Evolutionary conservation across 352 stramenopile species (phyloP), one percentile per base, ranked within the genome.

Genomic region (Phytophthora podocarpi): DNA sequence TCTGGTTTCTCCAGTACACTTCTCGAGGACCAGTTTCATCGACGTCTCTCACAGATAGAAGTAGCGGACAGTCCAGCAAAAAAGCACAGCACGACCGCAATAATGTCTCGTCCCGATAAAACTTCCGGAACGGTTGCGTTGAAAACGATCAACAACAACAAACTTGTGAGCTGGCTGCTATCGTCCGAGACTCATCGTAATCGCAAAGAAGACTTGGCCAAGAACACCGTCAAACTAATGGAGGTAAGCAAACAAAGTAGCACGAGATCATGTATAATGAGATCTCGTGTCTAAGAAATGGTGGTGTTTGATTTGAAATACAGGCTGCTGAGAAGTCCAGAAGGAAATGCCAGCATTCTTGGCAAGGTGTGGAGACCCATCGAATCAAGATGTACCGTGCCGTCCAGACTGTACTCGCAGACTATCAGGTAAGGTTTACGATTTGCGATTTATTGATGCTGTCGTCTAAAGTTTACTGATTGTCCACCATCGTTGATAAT

Each of bases 91-190:
- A 52, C 47, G n/a, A 62, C 20, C 12, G 24, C 40, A 35, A 2
- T 55, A 23, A 21, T 27, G 21, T 50, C 52, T 24, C 30, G 48
- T 3, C 21, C 36, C 0, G 57, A 61, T 34, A 70, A 63, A 57
- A 23, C 45, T 1, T 50, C 43, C 5, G 53, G 57, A 40, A 40
- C 40, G n/a, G 47, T 37, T 11, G 55, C 52, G 11, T 47, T 71
- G 15, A 64, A 73, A 47, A 66, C 49, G 12, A 67, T 85, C 64
- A 87, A 87, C 58, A 85, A 80, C 35, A 89, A 84, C 12, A 93
- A 93, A 64, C 74, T 95, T 13, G 84, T 93, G 3, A 91, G 80
- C 16, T 95, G 86, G 86, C 56, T 95, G 11, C 52, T 88, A 6
- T 69, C 83, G 5, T 90, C 76, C 0, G 84, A 92, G 1, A 76